phyloP scores from a whole-genome alignment of 495 filamentous ascomycete genomes.

The Evernia prunastri region DNA sequence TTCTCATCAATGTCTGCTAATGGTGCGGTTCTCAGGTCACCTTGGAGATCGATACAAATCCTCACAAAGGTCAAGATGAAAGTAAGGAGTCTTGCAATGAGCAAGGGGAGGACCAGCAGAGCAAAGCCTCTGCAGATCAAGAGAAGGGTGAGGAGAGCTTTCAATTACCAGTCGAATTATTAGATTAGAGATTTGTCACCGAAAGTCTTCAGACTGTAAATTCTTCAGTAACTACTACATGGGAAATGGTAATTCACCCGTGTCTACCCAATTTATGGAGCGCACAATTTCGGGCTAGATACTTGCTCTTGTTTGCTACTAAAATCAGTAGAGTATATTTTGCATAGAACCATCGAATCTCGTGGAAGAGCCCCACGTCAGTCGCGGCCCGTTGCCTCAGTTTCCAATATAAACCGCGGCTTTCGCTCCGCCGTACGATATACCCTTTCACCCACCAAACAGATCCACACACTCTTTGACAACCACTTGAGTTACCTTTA shows the following conservation, averaged over 20 bases:
- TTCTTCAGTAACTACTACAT: not conserved
- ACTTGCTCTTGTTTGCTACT: too few relatives aligned
- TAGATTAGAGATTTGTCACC: slow-evolving; percentile 4
- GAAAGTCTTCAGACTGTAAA: not conserved
- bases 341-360: too few relatives aligned
- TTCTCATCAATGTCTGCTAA: slow-evolving; percentile 18
- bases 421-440: not conserved
- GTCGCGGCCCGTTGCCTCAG: slow-evolving; percentile 6
- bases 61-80: slow-evolving; percentile 41
- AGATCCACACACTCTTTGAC: not conserved
- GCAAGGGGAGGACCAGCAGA: slow-evolving; percentile 25
- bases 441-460: not conserved
- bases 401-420: not conserved
- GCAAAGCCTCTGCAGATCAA: not conserved
- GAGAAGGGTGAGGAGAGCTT: slow-evolving; percentile 22
- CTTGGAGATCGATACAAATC: slow-evolving; percentile 57
- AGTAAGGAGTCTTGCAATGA: slow-evolving; percentile 18
- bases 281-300: too few relatives aligned
- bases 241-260: too few relatives aligned
- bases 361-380: slow-evolving; percentile 11
- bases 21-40: slow-evolving; percentile 46
- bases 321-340: too few relatives aligned
- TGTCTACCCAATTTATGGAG: too few relatives aligned
- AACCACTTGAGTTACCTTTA: not conserved
- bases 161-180: slow-evolving; percentile 17